Base-by-base conservation (phyloP, 2,329 filamentous ascomycete genomes). In the Fusarium sp. region DNA sequence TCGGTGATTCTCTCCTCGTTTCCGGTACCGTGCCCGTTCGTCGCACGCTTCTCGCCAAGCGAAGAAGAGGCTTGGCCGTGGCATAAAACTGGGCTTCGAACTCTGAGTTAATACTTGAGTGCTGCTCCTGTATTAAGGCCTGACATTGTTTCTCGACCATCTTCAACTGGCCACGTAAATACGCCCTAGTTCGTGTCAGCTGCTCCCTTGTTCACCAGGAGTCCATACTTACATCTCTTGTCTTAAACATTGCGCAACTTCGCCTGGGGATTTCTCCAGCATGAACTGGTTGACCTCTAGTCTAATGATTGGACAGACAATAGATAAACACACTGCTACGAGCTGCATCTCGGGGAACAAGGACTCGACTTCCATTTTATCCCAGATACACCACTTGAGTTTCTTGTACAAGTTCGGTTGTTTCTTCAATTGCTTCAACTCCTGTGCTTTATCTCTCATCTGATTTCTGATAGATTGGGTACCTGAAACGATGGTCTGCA, bases 351-450 rank as follows among this genome's bases (percentile, higher is more conserved):
- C 51, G 0, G 60, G 60, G 10, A 63, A 49, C 8, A 63, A 49
- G 3, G 60, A 63, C 24, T 63, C 60, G 13, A 63, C 33, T n/a
- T 57, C 51, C 51, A 63, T 35, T 8, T 56, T 56, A 12, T 31
- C 24, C 49, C 41, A 26, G 6, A 63, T 13, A 9, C 9, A 41
- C 60, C 60, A 69, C 20, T 48, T 45, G 6, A 67, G 0, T 9
- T 35, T 47, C 12, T 56, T 55, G 5, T 47, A 3, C 3, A 56
- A 6, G 3, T 6, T 28, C 20, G 41, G 35, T 5, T 22, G n/a
- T 0, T 45, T 20, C 17, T 20, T 45, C 24, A 45, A 13, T 5
- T 45, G 17, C 11, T 26, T 45, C 42, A 45, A 14, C 5, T 45
- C 24, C 5, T 26, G 24, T 14, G 24, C 11, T 45, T 26, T 45